Conservation (phyloP, 2,329 filamentous ascomycete species). For the Exophiala oligosperma region DNA sequence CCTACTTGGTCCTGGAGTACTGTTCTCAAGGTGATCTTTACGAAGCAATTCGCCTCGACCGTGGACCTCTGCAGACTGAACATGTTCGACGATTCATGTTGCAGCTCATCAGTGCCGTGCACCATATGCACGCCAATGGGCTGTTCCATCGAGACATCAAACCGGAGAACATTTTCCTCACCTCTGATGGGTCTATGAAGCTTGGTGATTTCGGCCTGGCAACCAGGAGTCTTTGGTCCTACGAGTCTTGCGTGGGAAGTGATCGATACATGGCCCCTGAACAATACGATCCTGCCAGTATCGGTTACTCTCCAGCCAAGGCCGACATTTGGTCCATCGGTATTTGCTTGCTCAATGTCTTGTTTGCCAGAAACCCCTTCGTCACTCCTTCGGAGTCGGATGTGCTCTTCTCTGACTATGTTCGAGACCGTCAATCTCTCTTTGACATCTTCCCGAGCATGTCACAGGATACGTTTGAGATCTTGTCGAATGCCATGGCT, state of each 20-base stretch:
- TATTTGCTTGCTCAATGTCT: conserved; percentile 91
- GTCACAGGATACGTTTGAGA: conserved; percentile 97
- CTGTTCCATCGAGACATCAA: conserved; percentile 98
- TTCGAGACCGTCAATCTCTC: conserved; percentile 87
- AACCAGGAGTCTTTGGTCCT: conserved; percentile 85
- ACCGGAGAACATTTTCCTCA: conserved; percentile 97
- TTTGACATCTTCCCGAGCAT: conserved; percentile 98
- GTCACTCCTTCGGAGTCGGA: conserved; percentile 88
- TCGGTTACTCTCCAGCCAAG: conserved; percentile 87
- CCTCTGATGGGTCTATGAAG: conserved; percentile 84
- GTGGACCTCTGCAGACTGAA: conserved; percentile 88
- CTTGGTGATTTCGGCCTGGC: conserved; percentile 95
- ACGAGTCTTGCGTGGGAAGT: conserved; percentile 90
- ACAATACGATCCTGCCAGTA: conserved; percentile 86
- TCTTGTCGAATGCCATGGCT: conserved; percentile 86
- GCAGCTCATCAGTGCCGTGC: conserved; percentile 83
- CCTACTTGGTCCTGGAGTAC: conserved; percentile 92
- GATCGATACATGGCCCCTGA: conserved; percentile 99
- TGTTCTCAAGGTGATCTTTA: conserved; percentile 95
- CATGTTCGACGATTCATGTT: conserved; percentile 98
- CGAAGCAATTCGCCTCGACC: conserved; percentile 87
- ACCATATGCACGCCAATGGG: conserved; percentile 85
- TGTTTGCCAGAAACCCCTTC: conserved; percentile 97
- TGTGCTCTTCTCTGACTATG: conserved; percentile 89
- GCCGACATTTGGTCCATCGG: conserved; percentile 98